Conservation (phyloP, 495 filamentous ascomycete species). For the Trichoderma orchidacearum region DNA sequence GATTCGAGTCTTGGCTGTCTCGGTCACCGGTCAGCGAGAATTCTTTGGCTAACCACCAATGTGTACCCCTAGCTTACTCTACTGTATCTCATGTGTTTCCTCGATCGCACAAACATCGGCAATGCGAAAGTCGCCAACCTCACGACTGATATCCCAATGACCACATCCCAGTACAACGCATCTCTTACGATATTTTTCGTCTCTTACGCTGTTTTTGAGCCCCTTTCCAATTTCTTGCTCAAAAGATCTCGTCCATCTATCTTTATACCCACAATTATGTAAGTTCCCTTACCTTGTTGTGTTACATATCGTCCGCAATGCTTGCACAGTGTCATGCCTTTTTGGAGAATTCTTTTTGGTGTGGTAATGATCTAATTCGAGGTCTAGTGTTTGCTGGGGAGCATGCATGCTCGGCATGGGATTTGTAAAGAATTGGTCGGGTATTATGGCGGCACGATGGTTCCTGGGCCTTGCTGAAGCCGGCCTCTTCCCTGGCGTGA, state of each 20-base stretch:
- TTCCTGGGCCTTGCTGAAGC: slow-evolving; percentile 79
- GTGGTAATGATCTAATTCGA: neutral
- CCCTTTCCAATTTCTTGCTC: slow-evolving; percentile 75
- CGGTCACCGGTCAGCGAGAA: no score
- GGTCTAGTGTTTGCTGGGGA: slow-evolving; percentile 51
- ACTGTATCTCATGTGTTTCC: slow-evolving; percentile 73
- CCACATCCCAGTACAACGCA: slow-evolving; percentile 54
- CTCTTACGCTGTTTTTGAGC: slow-evolving; percentile 79
- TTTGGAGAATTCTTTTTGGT: neutral
- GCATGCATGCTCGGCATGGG: slow-evolving; percentile 77
- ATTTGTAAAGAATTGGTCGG: slow-evolving; percentile 60
- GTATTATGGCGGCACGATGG: slow-evolving; percentile 71
- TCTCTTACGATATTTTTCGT: slow-evolving; percentile 83
- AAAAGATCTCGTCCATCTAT: slow-evolving; percentile 49
- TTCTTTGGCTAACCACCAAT: neutral
- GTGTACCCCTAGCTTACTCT: slow-evolving; percentile 45
- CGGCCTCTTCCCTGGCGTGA: slow-evolving; percentile 75
- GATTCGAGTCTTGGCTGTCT: neutral
- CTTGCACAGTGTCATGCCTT: neutral
- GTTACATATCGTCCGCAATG: neutral
- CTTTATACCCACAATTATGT: slow-evolving; percentile 57
- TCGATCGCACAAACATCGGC: slow-evolving; percentile 75
- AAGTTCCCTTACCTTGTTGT: slow-evolving; percentile 17
- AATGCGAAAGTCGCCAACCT: slow-evolving; percentile 79
- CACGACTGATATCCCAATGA: slow-evolving; percentile 39